Conservation (phyloP, 108 stramenopile genomes). For the Cylindrotheca fusiformis region DNA sequence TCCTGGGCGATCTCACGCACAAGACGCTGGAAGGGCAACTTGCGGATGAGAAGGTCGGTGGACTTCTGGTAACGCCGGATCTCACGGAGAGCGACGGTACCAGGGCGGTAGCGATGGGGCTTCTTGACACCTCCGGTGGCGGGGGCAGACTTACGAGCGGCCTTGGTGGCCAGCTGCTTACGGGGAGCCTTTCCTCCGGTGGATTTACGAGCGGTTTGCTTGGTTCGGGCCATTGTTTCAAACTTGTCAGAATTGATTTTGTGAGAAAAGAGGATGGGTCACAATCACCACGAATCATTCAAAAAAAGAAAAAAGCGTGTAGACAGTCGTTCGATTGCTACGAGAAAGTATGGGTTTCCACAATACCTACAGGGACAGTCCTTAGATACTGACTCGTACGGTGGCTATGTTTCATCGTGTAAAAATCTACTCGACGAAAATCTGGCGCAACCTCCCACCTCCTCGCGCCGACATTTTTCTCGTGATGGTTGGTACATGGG, state of each 20-base stretch:
- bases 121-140: constrained; percentile 94
- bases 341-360: not conserved
- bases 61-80: constrained; percentile 94
- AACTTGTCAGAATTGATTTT: not conserved
- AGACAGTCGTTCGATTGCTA: not conserved
- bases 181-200: constrained; percentile 98
- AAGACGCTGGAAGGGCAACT: constrained; percentile 93
- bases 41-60: constrained; percentile 93
- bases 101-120: constrained; percentile 68
- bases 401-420: no score
- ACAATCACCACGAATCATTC: not conserved
- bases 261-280: no score
- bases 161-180: constrained; percentile 94
- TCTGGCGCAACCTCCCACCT: not conserved
- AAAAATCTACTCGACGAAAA: constrained; percentile 7
- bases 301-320: not conserved
- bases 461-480: constrained; percentile 2
- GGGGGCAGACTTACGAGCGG: constrained; percentile 78
- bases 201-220: constrained; percentile 98
- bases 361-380: not conserved
- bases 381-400: no score
- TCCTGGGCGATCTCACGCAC: constrained; percentile 86
- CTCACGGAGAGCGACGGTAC: constrained; percentile 92
- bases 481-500: no score
- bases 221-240: constrained; percentile 92